phyloP scores from a whole-genome alignment of 495 filamentous ascomycete genomes.

The Podospora conica region DNA sequence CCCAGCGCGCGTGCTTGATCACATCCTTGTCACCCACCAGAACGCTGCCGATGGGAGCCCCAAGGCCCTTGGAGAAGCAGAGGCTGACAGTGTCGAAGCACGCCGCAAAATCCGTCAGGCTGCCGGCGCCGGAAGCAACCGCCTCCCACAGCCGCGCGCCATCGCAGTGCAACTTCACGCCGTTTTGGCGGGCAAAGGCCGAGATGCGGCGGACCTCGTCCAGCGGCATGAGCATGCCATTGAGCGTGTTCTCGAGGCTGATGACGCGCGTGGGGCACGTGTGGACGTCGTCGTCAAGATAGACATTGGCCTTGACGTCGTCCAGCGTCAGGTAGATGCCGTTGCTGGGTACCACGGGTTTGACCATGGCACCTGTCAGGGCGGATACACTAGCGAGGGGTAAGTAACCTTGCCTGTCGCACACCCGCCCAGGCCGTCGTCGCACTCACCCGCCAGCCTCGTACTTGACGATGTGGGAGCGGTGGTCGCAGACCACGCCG shows the following conservation, averaged over 20 bases:
- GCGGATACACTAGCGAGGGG: constrained; percentile 39
- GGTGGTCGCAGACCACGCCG: constrained; percentile 60
- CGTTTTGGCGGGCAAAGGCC: constrained; percentile 59
- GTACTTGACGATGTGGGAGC: constrained; percentile 59
- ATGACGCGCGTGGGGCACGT: constrained; percentile 72
- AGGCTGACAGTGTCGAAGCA: constrained; percentile 76
- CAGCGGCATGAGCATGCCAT: constrained; percentile 71
- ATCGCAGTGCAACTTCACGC: constrained; percentile 73
- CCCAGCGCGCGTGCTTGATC: constrained; percentile 68
- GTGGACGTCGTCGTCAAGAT: constrained; percentile 47
- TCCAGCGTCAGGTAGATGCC: constrained; percentile 67
- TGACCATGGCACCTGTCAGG: constrained; percentile 55
- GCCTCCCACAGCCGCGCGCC: constrained; percentile 83
- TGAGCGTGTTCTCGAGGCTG: constrained; percentile 78
- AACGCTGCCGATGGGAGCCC: constrained; percentile 80
- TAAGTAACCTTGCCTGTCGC: constrained; percentile 7
- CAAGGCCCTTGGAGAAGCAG: constrained; percentile 86
- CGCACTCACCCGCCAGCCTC: constrained; percentile 61
- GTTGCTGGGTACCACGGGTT: constrained; percentile 56
- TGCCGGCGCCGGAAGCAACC: constrained; percentile 52
- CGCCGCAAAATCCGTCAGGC: constrained; percentile 58
- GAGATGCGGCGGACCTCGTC: constrained; percentile 60
- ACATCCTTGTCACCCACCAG: constrained; percentile 60
- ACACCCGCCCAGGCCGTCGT: not conserved
- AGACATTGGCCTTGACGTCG: constrained; percentile 55